phyloP scores from a whole-genome alignment of 306 rosid species.

The Acacia confusa region DNA sequence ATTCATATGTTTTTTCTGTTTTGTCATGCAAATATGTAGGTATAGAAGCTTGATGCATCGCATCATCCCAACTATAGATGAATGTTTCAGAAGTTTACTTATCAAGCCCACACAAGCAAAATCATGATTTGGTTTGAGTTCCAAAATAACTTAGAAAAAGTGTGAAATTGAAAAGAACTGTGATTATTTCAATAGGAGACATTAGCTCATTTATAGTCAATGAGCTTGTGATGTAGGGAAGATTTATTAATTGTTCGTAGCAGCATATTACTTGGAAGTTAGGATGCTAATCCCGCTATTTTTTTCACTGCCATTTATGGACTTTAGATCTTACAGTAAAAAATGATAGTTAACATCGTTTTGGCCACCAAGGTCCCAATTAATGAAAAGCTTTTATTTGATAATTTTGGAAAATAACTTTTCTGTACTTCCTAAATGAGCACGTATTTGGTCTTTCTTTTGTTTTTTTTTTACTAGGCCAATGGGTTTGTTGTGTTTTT shows the following conservation, averaged over 20 bases:
- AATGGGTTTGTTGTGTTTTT: too few relatives aligned
- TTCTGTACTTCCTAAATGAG: too few relatives aligned
- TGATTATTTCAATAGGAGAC: not conserved
- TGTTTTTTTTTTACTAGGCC: too few relatives aligned
- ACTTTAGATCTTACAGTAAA: not conserved
- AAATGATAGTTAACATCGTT: not conserved
- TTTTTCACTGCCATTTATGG: not conserved
- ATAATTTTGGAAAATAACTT: too few relatives aligned
- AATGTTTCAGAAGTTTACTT: constrained; percentile 41
- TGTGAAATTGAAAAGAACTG: constrained; percentile 37
- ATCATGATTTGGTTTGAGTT: not conserved
- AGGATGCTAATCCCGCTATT: not conserved
- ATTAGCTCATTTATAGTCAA: not conserved
- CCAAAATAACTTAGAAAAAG: not conserved
- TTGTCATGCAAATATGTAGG: constrained; percentile 37
- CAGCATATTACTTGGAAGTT: not conserved
- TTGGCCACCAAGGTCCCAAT: not conserved
- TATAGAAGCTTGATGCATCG: constrained; percentile 32
- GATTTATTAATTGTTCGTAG: too few relatives aligned
- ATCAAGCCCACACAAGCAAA: constrained; percentile 24
- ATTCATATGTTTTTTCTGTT: not conserved
- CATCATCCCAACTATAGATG: constrained; percentile 39
- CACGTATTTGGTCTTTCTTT: too few relatives aligned
- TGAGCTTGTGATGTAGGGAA: not conserved
- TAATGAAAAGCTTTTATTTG: not conserved